phyloP scores from a whole-genome alignment of 2,329 filamentous ascomycete genomes.

The Xylaria sp. region DNA sequence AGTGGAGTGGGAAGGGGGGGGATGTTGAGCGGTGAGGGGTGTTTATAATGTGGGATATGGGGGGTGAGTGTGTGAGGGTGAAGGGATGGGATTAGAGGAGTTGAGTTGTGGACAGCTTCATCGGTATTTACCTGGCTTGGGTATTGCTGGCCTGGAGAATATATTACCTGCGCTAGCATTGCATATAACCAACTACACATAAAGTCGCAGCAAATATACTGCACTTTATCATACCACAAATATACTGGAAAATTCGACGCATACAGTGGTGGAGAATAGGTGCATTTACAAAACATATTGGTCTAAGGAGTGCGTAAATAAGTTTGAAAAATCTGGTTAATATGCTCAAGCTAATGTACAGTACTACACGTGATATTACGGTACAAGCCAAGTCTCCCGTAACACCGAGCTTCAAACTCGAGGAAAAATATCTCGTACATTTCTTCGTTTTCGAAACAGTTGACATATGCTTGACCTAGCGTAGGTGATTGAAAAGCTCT shows the following conservation, averaged over 20 bases:
- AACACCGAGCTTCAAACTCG: slow-evolving; percentile 22
- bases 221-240: background rate
- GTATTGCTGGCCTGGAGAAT: background rate
- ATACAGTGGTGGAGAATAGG: background rate
- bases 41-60: background rate
- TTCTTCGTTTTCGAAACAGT: background rate
- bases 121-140: background rate
- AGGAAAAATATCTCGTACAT: too few relatives aligned
- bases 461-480: background rate
- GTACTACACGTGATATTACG: slow-evolving; percentile 39
- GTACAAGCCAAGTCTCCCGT: slow-evolving; percentile 12
- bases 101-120: too few relatives aligned
- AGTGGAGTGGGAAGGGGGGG: slow-evolving; percentile 83
- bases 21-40: slow-evolving; percentile 59
- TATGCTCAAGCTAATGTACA: slow-evolving; percentile 35
- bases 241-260: background rate
- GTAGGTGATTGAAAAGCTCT: background rate
- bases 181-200: background rate
- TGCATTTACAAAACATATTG: background rate
- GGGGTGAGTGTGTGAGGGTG: background rate
- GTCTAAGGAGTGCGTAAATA: slow-evolving; percentile 12
- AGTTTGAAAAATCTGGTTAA: slow-evolving; percentile 31
- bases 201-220: background rate
- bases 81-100: too few relatives aligned
- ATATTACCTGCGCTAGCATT: background rate